phyloP scores from a whole-genome alignment of 768 basidiomycete species.

The Trametes cubensis region DNA sequence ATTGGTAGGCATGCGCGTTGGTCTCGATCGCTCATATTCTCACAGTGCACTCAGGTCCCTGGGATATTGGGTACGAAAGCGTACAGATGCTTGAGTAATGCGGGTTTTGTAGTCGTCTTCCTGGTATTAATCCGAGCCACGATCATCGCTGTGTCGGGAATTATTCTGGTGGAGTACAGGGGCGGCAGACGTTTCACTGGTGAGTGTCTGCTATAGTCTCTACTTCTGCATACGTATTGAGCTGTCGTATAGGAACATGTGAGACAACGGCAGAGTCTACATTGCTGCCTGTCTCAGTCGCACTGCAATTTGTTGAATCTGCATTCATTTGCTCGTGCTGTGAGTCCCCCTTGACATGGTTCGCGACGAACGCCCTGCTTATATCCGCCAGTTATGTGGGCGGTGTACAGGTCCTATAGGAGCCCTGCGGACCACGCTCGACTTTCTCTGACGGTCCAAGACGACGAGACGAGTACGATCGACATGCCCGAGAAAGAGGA shows the following conservation, averaged over 20 bases:
- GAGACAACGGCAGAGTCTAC: conserved; percentile 36
- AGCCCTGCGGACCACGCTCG: conserved; percentile 56
- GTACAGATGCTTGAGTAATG: conserved; percentile 64
- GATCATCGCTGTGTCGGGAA: conserved; percentile 43
- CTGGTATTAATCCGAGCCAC: conserved; percentile 47
- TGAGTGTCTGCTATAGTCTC: conserved; percentile 25
- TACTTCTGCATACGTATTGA: background rate
- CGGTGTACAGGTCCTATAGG: conserved; percentile 55
- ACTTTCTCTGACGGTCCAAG: conserved; percentile 53
- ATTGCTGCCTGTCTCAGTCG: conserved; percentile 44
- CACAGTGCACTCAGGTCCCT: conserved; percentile 46
- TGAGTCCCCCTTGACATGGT: conserved; percentile 37
- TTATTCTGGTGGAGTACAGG: conserved; percentile 44
- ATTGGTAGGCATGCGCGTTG: conserved; percentile 23
- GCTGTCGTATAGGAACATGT: conserved; percentile 47
- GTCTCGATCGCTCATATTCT: background rate
- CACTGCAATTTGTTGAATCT: conserved; percentile 55
- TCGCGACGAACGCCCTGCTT: conserved; percentile 1
- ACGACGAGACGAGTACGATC: conserved; percentile 36
- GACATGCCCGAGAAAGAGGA: conserved; percentile 15
- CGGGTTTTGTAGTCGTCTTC: conserved; percentile 51
- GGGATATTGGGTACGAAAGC: conserved; percentile 69
- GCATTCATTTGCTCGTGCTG: conserved; percentile 65
- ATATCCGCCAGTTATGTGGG: conserved; percentile 49
- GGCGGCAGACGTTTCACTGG: conserved; percentile 53